Conservation (phyloP, 805 yeast species). For the Monosporozyma yasuniensis region DNA sequence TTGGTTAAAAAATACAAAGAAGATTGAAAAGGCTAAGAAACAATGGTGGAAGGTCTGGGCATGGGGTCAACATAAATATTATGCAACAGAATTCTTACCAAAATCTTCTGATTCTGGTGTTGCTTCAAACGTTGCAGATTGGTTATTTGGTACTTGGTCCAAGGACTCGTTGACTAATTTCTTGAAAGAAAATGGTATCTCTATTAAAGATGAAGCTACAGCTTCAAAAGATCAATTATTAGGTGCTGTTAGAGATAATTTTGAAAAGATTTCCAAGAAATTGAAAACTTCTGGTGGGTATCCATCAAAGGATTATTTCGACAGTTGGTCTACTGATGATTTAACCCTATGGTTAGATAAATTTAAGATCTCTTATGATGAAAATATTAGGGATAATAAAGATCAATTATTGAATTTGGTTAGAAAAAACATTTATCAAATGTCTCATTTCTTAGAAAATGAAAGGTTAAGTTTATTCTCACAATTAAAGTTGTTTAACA, state of each 20-base stretch:
- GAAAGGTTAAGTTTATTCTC: conserved; percentile 34
- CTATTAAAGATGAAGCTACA: conserved; percentile 13
- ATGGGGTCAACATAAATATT: conserved; percentile 1
- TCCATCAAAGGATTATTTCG: conserved; percentile 45
- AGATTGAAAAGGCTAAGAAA: neutral
- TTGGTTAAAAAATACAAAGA: conserved; percentile 16
- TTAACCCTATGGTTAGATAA: conserved; percentile 42
- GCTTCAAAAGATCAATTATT: conserved; percentile 41
- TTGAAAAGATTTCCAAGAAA: conserved; percentile 31
- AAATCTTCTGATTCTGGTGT: neutral
- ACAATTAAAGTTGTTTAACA: conserved; percentile 32
- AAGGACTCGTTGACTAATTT: conserved; percentile 40
- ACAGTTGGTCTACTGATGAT: conserved; percentile 31
- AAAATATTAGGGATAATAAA: conserved; percentile 19
- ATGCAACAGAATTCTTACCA: neutral
- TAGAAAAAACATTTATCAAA: conserved; percentile 33
- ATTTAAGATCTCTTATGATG: conserved; percentile 33
- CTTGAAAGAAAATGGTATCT: conserved; percentile 38
- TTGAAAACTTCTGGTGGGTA: conserved; percentile 36
- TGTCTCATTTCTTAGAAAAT: conserved; percentile 32
- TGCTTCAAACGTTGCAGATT: conserved; percentile 23
- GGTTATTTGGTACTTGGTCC: conserved; percentile 52
- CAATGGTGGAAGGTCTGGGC: conserved; percentile 30
- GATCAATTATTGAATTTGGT: conserved; percentile 39
- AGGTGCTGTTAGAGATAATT: conserved; percentile 37